These are phyloP conservation scores for Tripidium arundinaceum DNA, from an alignment of 202 grass and related monocot genomes.

Conservation along the genomic window DNA sequence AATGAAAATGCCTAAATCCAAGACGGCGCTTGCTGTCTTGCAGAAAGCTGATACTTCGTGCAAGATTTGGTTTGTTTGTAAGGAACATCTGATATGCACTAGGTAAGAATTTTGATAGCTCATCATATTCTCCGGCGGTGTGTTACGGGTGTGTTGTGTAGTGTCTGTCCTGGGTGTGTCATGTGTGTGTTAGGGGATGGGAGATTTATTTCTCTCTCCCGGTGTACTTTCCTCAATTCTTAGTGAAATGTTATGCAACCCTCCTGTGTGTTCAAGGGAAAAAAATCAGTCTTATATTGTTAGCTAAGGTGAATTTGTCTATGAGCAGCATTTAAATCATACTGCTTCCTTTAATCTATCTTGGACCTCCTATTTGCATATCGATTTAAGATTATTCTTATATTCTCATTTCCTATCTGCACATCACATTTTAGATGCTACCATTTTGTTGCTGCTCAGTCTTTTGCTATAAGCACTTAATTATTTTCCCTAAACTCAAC, in stretches of 20 bases:
- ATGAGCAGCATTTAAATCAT: background rate
- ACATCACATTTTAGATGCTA: constrained; percentile 6
- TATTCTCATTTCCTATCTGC: background rate
- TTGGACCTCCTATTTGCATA: background rate
- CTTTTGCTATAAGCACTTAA: background rate
- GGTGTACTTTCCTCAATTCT: background rate
- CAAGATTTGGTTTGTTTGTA: constrained; percentile 84
- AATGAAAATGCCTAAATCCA: constrained; percentile 60
- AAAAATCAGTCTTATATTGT: background rate
- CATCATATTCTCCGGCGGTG: background rate
- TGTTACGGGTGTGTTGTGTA: background rate
- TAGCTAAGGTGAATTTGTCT: background rate
- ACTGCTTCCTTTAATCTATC: background rate
- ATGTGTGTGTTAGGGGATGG: background rate
- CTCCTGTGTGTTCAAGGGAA: background rate
- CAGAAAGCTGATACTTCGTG: constrained; percentile 57
- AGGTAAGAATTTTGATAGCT: constrained; percentile 42
- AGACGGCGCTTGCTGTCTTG: constrained; percentile 55
- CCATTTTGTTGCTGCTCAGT: background rate
- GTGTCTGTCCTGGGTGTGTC: background rate
- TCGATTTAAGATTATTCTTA: background rate
- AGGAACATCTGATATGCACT: constrained; percentile 51
- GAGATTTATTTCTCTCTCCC: background rate
- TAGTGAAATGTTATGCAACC: background rate
- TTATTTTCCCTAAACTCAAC: constrained; percentile 4